Percentiles rank a stretch among this genome's conserved stretches.
Conservation (phyloP, 2,329 filamentous ascomycete genomes). For the Cryphonectria nitschkei region DNA sequence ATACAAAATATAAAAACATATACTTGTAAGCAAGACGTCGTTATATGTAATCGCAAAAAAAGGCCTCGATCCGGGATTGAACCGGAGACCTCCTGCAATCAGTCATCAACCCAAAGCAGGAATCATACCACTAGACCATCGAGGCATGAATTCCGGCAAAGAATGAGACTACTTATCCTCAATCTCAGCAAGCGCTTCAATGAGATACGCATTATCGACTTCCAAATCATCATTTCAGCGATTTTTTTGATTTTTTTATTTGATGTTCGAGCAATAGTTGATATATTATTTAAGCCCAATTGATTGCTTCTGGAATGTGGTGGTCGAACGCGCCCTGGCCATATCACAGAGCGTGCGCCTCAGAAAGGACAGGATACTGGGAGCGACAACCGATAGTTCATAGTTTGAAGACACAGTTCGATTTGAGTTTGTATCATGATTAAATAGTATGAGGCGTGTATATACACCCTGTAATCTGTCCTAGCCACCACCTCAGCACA, state of each 20-base stretch:
- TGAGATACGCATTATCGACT: too few relatives aligned
- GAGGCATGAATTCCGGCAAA: background rate
- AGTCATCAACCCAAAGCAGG: slow-evolving; percentile 8
- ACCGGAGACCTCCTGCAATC: slow-evolving; percentile 15
- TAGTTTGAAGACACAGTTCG: background rate
- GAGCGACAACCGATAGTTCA: background rate
- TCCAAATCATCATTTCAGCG: background rate
- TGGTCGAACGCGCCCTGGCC: background rate
- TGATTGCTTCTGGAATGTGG: background rate
- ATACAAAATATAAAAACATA: too few relatives aligned
- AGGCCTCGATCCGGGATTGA: slow-evolving; percentile 17
- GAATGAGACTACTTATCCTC: background rate
- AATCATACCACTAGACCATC: slow-evolving; percentile 18
- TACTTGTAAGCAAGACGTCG: too few relatives aligned
- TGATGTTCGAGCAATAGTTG: too few relatives aligned
- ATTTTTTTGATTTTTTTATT: background rate
- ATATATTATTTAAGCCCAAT: background rate
- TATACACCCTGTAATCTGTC: background rate
- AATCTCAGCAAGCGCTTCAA: too few relatives aligned
- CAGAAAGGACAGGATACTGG: background rate
- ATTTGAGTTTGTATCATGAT: background rate
- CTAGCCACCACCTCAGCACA: background rate
- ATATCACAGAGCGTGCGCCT: background rate
- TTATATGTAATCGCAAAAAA: background rate
- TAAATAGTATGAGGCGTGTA: background rate